These are phyloP conservation scores for Begonia fuchsioides DNA, from an alignment of 306 rosid species.

Conservation along the genomic window DNA sequence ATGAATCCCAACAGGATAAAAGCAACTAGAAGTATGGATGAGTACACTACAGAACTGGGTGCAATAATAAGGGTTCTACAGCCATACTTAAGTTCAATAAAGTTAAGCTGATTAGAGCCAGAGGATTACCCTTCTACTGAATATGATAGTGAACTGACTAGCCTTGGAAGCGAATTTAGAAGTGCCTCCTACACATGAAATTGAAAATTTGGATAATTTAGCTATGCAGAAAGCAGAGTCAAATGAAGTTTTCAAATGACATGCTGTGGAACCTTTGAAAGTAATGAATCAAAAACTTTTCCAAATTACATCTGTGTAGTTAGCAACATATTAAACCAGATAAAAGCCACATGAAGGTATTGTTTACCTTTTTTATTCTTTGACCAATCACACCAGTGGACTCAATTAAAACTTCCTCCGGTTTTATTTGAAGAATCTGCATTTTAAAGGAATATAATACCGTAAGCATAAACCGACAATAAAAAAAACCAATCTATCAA, in stretches of 20 bases:
- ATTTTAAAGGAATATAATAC: conserved; percentile 5
- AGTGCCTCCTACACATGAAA: conserved; percentile 57
- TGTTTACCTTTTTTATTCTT: conserved; percentile 64
- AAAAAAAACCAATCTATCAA: conserved; percentile 1
- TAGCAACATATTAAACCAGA: not conserved
- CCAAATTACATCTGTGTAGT: not conserved
- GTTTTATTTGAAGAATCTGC: conserved; percentile 50
- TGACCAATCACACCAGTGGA: conserved; percentile 93
- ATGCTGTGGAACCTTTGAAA: conserved; percentile 2
- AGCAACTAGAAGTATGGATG: no score
- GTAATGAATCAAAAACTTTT: not conserved
- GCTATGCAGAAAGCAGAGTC: not conserved
- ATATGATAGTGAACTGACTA: conserved; percentile 51
- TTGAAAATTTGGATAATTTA: not conserved
- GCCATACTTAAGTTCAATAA: no score
- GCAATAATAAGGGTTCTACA: no score
- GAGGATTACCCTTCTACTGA: conserved; percentile 49
- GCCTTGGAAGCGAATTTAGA: conserved; percentile 54
- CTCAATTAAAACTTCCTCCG: conserved; percentile 66
- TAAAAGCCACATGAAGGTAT: conserved; percentile 3
- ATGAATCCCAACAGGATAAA: not conserved
- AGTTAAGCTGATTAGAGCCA: not conserved
- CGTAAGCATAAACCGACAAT: conserved; percentile 1
- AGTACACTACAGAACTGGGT: no score
- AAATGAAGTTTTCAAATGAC: conserved; percentile 1